These are phyloP conservation scores for Zymoseptoria crescenta DNA, from an alignment of 2,329 filamentous ascomycete species.

Conservation along the genomic window DNA sequence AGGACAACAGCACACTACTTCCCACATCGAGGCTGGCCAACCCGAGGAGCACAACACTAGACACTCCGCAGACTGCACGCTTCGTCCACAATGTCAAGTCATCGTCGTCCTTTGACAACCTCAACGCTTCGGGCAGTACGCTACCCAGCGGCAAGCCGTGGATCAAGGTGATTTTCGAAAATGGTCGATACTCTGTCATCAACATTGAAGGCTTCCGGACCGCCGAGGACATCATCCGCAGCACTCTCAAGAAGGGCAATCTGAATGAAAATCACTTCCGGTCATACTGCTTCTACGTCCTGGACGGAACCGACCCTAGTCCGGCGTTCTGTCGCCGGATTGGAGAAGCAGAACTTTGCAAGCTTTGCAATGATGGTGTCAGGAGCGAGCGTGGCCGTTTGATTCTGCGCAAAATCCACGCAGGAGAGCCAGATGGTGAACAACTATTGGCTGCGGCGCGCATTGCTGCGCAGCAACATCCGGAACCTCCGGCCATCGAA, in stretches of 20 bases:
- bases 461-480: slow-evolving; percentile 73
- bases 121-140: slow-evolving; percentile 56
- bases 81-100: slow-evolving; percentile 66
- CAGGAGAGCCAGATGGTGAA: slow-evolving; percentile 77
- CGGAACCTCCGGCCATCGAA: slow-evolving; percentile 46
- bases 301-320: slow-evolving; percentile 77
- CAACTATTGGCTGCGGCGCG: slow-evolving; percentile 81
- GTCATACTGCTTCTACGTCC: slow-evolving; percentile 94
- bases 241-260: slow-evolving; percentile 79
- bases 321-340: slow-evolving; percentile 73
- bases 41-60: slow-evolving; percentile 35
- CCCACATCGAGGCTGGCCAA: slow-evolving; percentile 34
- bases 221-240: slow-evolving; percentile 84
- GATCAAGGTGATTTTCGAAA: slow-evolving; percentile 87
- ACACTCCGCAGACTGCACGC: slow-evolving; percentile 49
- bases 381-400: slow-evolving; percentile 82
- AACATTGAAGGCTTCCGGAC: slow-evolving; percentile 88
- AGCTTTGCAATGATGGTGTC: slow-evolving; percentile 79
- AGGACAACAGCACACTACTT: slow-evolving; percentile 38
- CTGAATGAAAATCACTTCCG: slow-evolving; percentile 84
- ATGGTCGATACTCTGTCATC: slow-evolving; percentile 84
- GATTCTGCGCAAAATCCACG: slow-evolving; percentile 86
- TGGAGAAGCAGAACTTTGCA: slow-evolving; percentile 79
- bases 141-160: slow-evolving; percentile 80
- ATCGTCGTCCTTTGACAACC: slow-evolving; percentile 75